A percentile compares a stretch with the other conserved stretches of the same genome.
Conservation (phyloP, 371 early-diverging fungal genomes). For the Capillidium heterosporum region DNA sequence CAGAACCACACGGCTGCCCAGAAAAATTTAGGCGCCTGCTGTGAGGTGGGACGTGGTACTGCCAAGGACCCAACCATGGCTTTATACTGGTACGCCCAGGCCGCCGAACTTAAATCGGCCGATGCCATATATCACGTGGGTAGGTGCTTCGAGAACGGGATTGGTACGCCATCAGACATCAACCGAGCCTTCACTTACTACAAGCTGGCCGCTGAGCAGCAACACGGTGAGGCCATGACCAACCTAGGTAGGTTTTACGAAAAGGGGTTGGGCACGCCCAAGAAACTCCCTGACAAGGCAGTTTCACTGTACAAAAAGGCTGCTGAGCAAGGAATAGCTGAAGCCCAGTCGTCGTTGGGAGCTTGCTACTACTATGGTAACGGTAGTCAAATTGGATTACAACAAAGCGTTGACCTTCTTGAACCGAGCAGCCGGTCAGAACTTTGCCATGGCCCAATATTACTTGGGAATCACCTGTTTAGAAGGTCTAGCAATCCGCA, state of each 20-base stretch:
- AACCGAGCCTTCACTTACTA: constrained; percentile 34
- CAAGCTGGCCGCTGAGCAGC: constrained; percentile 29
- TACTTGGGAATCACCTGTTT: constrained; percentile 8
- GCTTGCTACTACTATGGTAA: constrained; percentile 41
- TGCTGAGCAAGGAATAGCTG: constrained; percentile 26
- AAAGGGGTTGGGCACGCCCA: constrained; percentile 12
- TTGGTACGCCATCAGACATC: constrained; percentile 26
- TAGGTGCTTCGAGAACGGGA: constrained; percentile 47
- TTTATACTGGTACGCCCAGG: constrained; percentile 28
- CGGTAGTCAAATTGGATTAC: constrained; percentile 19
- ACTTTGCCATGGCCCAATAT: constrained; percentile 12
- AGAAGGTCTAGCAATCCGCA: constrained; percentile 5
- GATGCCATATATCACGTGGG: constrained; percentile 38
- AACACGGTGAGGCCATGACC: constrained; percentile 13
- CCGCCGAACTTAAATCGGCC: constrained; percentile 26
- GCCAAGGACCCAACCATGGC: constrained; percentile 28
- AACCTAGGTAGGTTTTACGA: constrained; percentile 14
- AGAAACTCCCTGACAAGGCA: constrained; percentile 9
- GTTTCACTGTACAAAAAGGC: constrained; percentile 35
- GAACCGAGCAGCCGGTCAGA: constrained; percentile 22
- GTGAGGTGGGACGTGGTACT: constrained; percentile 54
- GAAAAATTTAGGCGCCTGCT: constrained; percentile 64
- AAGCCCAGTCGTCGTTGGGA: constrained; percentile 41
- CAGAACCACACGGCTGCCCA: constrained; percentile 48
- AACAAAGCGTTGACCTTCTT: constrained; percentile 20